These are phyloP conservation scores for Stachybotrys chlorohalonatus DNA, from an alignment of 2,329 filamentous ascomycete species.

Conservation along the genomic window DNA sequence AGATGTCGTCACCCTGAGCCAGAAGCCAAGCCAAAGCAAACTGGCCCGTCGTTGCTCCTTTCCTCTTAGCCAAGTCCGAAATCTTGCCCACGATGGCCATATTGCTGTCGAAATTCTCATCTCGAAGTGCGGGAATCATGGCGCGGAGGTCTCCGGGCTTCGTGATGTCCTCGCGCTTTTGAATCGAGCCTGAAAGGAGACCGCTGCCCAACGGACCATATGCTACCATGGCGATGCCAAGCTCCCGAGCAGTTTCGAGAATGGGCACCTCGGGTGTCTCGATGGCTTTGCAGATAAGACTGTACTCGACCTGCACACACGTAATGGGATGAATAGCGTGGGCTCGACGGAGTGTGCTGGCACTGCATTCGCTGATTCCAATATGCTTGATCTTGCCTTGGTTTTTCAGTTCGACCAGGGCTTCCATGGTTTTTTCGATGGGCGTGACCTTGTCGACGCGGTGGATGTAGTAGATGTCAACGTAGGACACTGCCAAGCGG, in stretches of 20 bases:
- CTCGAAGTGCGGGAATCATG: not conserved
- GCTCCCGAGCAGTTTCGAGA: conserved; percentile 45
- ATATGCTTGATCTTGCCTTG: conserved; percentile 47
- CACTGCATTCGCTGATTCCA: conserved; percentile 37
- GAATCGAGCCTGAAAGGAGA: conserved; percentile 42
- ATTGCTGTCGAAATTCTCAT: not conserved
- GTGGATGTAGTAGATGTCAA: conserved; percentile 45
- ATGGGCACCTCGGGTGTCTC: conserved; percentile 41
- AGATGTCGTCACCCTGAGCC: not conserved
- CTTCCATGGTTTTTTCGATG: conserved; percentile 36
- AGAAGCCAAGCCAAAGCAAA: not conserved
- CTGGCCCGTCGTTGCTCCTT: not conserved
- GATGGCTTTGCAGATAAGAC: conserved; percentile 45
- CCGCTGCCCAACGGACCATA: conserved; percentile 53
- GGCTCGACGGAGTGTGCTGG: conserved; percentile 39
- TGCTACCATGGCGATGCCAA: conserved; percentile 47
- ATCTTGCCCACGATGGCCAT: not conserved
- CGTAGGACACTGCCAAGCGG: conserved; percentile 32
- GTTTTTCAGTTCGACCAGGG: conserved; percentile 32
- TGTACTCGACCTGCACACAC: conserved; percentile 46
- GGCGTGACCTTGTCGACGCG: conserved; percentile 32
- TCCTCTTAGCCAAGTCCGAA: not conserved
- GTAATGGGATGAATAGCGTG: conserved; percentile 38
- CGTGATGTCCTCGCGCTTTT: conserved; percentile 32
- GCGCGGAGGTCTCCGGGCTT: not conserved